Conservation (phyloP, 2,329 filamentous ascomycete species). For the Monosporascus sp. region DNA sequence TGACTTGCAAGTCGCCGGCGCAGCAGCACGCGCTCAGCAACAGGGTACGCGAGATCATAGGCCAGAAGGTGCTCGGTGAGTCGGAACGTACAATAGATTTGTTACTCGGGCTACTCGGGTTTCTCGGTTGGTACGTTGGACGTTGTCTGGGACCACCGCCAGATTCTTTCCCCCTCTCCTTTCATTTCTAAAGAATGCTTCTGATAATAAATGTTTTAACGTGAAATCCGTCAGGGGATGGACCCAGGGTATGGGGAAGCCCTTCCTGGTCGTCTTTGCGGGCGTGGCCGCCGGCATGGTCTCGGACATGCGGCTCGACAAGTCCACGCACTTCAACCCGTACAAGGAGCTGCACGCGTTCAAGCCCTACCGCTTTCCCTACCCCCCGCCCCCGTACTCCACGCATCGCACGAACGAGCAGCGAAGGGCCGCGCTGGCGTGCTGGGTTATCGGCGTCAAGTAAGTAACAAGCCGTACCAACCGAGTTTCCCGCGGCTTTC, state of each 20-base stretch:
- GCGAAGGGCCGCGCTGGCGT: slow-evolving; percentile 23
- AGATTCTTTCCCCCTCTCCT: background rate
- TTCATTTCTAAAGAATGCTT: background rate
- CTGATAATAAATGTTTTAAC: slow-evolving; percentile 25
- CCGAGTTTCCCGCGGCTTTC: background rate
- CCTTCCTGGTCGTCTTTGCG: slow-evolving; percentile 38
- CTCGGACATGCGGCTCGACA: slow-evolving; percentile 41
- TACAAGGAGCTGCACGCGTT: slow-evolving; percentile 16
- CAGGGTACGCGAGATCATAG: slow-evolving; percentile 37
- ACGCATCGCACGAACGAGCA: slow-evolving; percentile 25
- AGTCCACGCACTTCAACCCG: slow-evolving; percentile 15
- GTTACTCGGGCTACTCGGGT: slow-evolving; percentile 43
- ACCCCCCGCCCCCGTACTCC: slow-evolving; percentile 5
- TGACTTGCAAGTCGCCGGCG: slow-evolving; percentile 36
- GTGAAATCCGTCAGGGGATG: slow-evolving; percentile 25
- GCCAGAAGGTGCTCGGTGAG: slow-evolving; percentile 40
- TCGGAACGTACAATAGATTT: slow-evolving; percentile 47
- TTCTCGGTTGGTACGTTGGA: slow-evolving; percentile 37
- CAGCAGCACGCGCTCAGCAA: slow-evolving; percentile 35
- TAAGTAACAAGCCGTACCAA: slow-evolving; percentile 9
- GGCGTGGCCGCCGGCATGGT: slow-evolving; percentile 38
- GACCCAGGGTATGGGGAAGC: slow-evolving; percentile 29
- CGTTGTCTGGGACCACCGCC: too few relatives aligned
- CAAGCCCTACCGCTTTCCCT: slow-evolving; percentile 13
- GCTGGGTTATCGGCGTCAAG: slow-evolving; percentile 22